Evolutionary conservation across 2,329 filamentous ascomycete species (phyloP).

Genomic region (Pyrenophora seminiperda): DNA sequence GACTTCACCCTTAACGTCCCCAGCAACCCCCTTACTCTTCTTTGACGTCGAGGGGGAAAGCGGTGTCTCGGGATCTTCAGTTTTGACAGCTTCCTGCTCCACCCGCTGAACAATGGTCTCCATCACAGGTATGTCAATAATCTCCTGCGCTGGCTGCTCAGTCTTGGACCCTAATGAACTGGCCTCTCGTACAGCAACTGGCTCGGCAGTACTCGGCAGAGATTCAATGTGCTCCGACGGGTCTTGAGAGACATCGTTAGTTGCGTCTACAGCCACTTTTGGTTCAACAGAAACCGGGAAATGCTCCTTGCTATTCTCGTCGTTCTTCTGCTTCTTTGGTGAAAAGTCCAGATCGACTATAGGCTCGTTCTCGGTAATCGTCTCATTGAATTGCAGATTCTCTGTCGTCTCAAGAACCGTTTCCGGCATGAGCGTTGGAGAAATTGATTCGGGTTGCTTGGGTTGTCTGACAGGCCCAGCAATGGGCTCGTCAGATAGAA

Average conservation of each 20-base stretch:
- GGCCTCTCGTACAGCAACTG: background rate
- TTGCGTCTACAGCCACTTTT: constrained; percentile 5
- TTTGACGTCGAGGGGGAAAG: constrained; percentile 27
- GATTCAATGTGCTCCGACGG: background rate
- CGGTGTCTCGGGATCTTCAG: constrained; percentile 9
- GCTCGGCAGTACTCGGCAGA: constrained; percentile 1
- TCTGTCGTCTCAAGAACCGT: constrained; percentile 8
- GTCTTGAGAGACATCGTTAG: constrained; percentile 1
- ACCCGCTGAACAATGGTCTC: background rate
- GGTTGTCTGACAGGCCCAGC: too few relatives aligned
- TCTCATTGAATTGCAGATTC: constrained; percentile 6
- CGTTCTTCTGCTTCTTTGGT: constrained; percentile 35
- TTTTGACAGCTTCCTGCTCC: constrained; percentile 2
- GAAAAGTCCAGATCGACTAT: constrained; percentile 21
- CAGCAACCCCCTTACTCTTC: constrained; percentile 23
- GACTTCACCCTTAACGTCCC: constrained; percentile 7
- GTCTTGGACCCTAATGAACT: background rate
- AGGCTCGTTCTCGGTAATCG: constrained; percentile 12
- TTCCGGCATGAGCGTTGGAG: constrained; percentile 1
- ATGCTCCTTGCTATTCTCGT: constrained; percentile 37
- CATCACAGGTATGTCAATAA: background rate
- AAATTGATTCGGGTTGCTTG: too few relatives aligned
- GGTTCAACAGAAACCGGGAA: constrained; percentile 16
- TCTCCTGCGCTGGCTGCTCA: background rate
- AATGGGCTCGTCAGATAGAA: too few relatives aligned